Evolutionary conservation across 2,329 filamentous ascomycete species (phyloP), one percentile per base, ranked within the genome.

Genomic region (Calonectria naviculata): DNA sequence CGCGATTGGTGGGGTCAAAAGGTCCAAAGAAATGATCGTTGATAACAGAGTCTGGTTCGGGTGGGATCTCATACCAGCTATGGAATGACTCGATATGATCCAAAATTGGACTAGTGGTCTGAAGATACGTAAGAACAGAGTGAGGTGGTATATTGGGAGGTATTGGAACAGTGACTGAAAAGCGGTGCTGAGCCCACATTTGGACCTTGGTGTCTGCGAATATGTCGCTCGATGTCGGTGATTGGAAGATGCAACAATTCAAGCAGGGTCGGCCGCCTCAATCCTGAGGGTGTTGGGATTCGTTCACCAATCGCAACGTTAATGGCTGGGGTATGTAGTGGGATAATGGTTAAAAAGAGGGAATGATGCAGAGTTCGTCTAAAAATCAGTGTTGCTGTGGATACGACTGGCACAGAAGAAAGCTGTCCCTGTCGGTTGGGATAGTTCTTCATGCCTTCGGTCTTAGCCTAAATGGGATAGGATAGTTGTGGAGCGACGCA

Each of bases 101-200:
- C 38, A 61, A 42, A 41, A 61, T 21, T 29, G 56, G 56, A 5
- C 56, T 10, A 31, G 36, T 28, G 24, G 56, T 61, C 56, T 61
- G 56, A 21, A 61, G 56, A 44, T 61, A 42, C 3, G 56, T 21
- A 17, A 61, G 56, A 26, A 61, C 36, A n/a, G 38, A 15, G 24
- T 44, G 56, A 36, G 56, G 56, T 61, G 56, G 56, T 42, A 61
- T 61, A 42, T 42, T 29, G 56, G 36, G 36, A 29, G 56, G 56
- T n/a, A 61, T 61, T 19, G 56, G 56, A 15, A 61, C 36, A 21
- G 36, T 41, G 21, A 61, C 36, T 5, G 56, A 42, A 5, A 61
- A 61, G 36, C 36, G 36, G 42, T 61, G 56, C 56, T 61, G 56
- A 42, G 56, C 29, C 56, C 36, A 29, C 56, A 61, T 61, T 61